These are phyloP conservation scores for Nemania sp. DNA, from an alignment of 2,329 filamentous ascomycete genomes.

Conservation along the genomic window DNA sequence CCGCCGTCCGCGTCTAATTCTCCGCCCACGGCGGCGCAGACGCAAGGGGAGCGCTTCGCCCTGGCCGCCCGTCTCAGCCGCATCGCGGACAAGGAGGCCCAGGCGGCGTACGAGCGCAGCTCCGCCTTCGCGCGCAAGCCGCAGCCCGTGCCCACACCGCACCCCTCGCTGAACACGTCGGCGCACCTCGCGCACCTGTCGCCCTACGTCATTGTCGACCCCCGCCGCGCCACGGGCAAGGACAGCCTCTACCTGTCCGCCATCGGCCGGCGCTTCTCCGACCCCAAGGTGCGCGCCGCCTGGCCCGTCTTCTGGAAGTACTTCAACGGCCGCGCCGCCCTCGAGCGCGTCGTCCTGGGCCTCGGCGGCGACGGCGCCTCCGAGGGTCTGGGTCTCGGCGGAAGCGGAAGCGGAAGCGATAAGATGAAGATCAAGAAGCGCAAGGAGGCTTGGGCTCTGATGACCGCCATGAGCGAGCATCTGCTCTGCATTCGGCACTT, in stretches of 20 bases:
- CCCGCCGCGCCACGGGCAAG: constrained; percentile 75
- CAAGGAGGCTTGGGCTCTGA: constrained; percentile 74
- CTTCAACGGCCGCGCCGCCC: constrained; percentile 81
- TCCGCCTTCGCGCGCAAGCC: constrained; percentile 59
- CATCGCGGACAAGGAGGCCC: constrained; percentile 50
- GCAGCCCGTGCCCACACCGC: constrained; percentile 53
- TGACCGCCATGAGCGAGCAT: constrained; percentile 69
- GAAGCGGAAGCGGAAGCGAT: constrained; percentile 6
- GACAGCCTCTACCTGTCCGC: constrained; percentile 75
- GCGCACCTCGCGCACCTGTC: constrained; percentile 60
- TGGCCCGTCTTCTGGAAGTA: constrained; percentile 82
- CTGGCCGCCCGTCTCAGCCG: constrained; percentile 29
- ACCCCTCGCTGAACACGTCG: constrained; percentile 62
- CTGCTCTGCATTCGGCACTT: constrained; percentile 71
- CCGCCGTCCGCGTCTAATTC: constrained; percentile 29
- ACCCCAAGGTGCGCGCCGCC: constrained; percentile 61
- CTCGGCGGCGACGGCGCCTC: constrained; percentile 6
- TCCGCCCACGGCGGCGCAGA: constrained; percentile 28
- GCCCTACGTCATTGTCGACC: constrained; percentile 75
- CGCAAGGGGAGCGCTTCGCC: constrained; percentile 28
- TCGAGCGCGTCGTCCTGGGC: constrained; percentile 84
- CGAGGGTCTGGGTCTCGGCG: constrained; percentile 51
- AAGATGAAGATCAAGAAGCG: constrained; percentile 76
- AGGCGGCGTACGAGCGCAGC: constrained; percentile 59
- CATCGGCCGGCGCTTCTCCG: constrained; percentile 56